Evolutionary conservation across 208 protist species (phyloP).

Genomic region (Acanthamoeba royreba): DNA sequence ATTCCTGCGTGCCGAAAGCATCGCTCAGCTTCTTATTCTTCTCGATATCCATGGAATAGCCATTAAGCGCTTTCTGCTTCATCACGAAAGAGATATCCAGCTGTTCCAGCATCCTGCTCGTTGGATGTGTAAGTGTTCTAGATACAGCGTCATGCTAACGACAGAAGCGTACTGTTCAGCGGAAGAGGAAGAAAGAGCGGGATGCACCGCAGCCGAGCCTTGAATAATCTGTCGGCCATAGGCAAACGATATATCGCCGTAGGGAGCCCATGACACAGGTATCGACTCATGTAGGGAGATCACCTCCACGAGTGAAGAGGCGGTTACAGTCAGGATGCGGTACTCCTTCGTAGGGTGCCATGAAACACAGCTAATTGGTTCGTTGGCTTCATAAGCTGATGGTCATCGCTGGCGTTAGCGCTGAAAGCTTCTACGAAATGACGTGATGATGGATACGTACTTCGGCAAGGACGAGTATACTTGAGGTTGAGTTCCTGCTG

Average conservation of each 20-base stretch:
- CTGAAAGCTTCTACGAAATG: not conserved
- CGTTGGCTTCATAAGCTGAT: conserved; percentile 15
- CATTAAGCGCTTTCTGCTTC: conserved; percentile 53
- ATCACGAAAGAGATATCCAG: conserved; percentile 64
- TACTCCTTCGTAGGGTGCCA: conserved; percentile 66
- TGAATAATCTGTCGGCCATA: conserved; percentile 47
- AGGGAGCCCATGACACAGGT: conserved; percentile 58
- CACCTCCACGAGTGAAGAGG: conserved; percentile 49
- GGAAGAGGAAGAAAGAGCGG: not conserved
- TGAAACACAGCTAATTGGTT: conserved; percentile 40
- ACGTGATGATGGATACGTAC: not conserved
- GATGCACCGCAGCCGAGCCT: not conserved
- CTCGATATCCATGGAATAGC: conserved; percentile 55
- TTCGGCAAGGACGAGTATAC: not conserved
- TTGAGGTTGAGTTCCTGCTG: conserved; percentile 28
- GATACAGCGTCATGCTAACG: not conserved
- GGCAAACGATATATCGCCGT: conserved; percentile 52
- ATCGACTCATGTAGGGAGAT: conserved; percentile 62
- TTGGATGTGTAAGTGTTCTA: not conserved
- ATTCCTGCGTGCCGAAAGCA: not conserved
- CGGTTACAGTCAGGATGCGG: conserved; percentile 60
- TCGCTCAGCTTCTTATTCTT: conserved; percentile 43
- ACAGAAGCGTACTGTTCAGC: not conserved
- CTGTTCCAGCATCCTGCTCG: conserved; percentile 49
- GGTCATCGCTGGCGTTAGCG: not conserved